Evolutionary conservation across 2,329 filamentous ascomycete genomes (phyloP).

Genomic region (Lomentospora prolificans): DNA sequence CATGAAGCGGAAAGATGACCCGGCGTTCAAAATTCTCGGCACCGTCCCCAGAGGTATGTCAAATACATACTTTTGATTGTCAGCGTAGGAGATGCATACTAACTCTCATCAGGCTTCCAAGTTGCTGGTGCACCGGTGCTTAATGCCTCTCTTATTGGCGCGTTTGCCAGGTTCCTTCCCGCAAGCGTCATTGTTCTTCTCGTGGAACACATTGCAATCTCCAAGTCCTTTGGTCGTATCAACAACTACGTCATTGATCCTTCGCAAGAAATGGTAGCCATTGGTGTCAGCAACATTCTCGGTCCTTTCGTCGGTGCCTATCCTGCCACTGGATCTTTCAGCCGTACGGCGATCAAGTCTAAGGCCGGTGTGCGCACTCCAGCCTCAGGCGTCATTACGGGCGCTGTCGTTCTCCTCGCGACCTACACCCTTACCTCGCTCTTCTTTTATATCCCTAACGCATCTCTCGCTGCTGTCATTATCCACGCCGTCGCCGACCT

Average conservation of each 20-base stretch:
- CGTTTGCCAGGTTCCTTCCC: conserved; percentile 58
- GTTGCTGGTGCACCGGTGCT: conserved; percentile 57
- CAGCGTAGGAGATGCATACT: background rate
- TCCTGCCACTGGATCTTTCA: conserved; percentile 83
- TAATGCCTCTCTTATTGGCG: conserved; percentile 47
- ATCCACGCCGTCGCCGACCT: conserved; percentile 85
- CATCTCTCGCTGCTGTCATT: conserved; percentile 70
- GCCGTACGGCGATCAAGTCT: conserved; percentile 85
- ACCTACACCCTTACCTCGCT: conserved; percentile 74
- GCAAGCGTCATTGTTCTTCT: conserved; percentile 68
- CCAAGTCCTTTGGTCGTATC: conserved; percentile 70
- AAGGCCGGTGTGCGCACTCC: conserved; percentile 85
- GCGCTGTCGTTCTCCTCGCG: conserved; percentile 69
- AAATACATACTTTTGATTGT: background rate
- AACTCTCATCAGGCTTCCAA: conserved; percentile 49
- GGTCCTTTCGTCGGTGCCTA: conserved; percentile 75
- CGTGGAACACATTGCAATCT: conserved; percentile 75
- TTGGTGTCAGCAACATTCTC: conserved; percentile 65
- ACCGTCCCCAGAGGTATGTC: conserved; percentile 66
- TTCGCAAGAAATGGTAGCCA: conserved; percentile 69
- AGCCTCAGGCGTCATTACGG: conserved; percentile 77
- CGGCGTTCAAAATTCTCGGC: conserved; percentile 65
- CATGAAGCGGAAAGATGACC: conserved; percentile 50
- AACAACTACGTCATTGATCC: conserved; percentile 77
- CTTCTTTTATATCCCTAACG: conserved; percentile 81